These are phyloP conservation scores for Fistulinella staudtii DNA, from an alignment of 1,284 basidiomycete genomes.

Conservation along the genomic window DNA sequence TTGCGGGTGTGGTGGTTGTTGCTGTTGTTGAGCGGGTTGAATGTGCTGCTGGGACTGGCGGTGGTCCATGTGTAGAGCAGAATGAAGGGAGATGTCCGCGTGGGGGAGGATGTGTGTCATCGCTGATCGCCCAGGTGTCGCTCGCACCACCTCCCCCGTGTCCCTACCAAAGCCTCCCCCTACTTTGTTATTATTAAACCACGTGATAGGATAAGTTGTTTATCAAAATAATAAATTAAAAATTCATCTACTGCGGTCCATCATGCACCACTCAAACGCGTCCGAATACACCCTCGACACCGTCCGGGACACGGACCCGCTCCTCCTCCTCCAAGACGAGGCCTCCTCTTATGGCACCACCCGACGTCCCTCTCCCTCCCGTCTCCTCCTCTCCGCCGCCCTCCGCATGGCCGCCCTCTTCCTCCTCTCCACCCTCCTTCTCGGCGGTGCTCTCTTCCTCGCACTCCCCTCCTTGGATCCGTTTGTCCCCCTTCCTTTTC, in stretches of 20 bases:
- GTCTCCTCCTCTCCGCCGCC: conserved; percentile 71
- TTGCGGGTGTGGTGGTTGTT: conserved; percentile 34
- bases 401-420: conserved; percentile 83
- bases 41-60: conserved; percentile 42
- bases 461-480: conserved; percentile 76
- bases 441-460: conserved; percentile 73
- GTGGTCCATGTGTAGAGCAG: conserved; percentile 63
- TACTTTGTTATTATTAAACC: conserved; percentile 31
- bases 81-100: conserved; percentile 50
- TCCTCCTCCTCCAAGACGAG: conserved; percentile 21
- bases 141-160: no score
- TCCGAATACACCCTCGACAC: conserved; percentile 64
- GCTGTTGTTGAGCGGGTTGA: conserved; percentile 33
- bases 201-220: no score
- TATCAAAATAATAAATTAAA: no score
- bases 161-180: no score
- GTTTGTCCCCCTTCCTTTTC: conserved; percentile 51
- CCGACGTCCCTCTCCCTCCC: conserved; percentile 26
- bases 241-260: not conserved
- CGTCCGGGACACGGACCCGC: conserved; percentile 23
- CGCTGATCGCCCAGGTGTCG: conserved; percentile 8
- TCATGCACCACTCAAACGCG: conserved; percentile 36
- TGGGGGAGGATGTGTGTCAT: conserved; percentile 49
- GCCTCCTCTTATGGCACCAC: conserved; percentile 36
- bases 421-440: conserved; percentile 59